Evolutionary conservation across 2,329 filamentous ascomycete species (phyloP).

Genomic region (Gnomoniopsis smithogilvyi): DNA sequence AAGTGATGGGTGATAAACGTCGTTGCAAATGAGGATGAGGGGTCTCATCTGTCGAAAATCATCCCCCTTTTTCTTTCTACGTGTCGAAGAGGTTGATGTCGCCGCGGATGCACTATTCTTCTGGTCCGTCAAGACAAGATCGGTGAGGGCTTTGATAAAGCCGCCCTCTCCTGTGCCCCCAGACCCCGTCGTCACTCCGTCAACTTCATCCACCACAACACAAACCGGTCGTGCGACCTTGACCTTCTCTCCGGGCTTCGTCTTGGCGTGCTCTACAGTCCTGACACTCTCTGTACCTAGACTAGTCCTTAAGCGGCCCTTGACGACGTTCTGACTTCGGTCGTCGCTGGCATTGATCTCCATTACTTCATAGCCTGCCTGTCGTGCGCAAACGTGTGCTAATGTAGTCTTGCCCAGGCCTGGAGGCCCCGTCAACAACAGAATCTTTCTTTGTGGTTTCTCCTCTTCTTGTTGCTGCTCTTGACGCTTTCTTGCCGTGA

Average conservation of each 20-base stretch:
- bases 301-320: constrained; percentile 84
- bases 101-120: constrained; percentile 55
- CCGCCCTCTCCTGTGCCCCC: constrained; percentile 81
- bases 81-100: constrained; percentile 30
- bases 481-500: constrained; percentile 40
- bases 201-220: constrained; percentile 93
- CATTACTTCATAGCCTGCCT: constrained; percentile 93
- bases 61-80: constrained; percentile 73
- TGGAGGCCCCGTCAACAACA: constrained; percentile 87
- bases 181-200: constrained; percentile 83
- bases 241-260: constrained; percentile 37
- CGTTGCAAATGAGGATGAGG: constrained; percentile 93
- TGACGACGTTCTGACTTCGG: constrained; percentile 83
- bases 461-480: constrained; percentile 59
- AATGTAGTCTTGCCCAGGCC: constrained; percentile 94
- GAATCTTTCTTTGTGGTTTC: constrained; percentile 77
- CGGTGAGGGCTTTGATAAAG: constrained; percentile 92
- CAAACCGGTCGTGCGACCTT: constrained; percentile 85
- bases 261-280: constrained; percentile 58
- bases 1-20: constrained; percentile 89
- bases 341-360: constrained; percentile 99
- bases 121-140: constrained; percentile 82
- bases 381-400: constrained; percentile 90
- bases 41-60: constrained; percentile 84
- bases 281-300: constrained; percentile 94